A percentile compares a stretch with the other conserved stretches of the same genome.
phyloP scores from a whole-genome alignment of 805 yeast species.

The Torulaspora quercuum region DNA sequence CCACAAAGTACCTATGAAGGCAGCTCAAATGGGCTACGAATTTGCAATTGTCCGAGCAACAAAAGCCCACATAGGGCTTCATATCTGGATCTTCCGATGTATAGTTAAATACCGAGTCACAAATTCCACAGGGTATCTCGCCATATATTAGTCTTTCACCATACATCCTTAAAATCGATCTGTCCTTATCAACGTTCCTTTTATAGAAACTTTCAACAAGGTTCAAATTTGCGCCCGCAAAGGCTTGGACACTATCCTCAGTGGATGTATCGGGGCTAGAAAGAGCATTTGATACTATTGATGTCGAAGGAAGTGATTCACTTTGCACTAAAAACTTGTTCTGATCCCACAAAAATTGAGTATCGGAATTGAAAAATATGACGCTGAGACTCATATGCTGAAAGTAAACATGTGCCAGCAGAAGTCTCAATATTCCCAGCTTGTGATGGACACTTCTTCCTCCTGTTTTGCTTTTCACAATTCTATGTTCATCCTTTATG shows the following conservation, averaged over 20 bases:
- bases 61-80: slow-evolving; percentile 38
- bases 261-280: slow-evolving; percentile 11
- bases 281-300: slow-evolving; percentile 9
- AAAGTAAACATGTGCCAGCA: slow-evolving; percentile 46
- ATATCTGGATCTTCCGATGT: slow-evolving; percentile 28
- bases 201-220: slow-evolving; percentile 31
- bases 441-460: slow-evolving; percentile 46
- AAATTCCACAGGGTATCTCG: slow-evolving; percentile 33
- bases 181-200: slow-evolving; percentile 15
- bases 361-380: slow-evolving; percentile 41
- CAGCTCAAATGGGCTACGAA: slow-evolving; percentile 41
- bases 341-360: slow-evolving; percentile 22
- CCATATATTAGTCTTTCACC: slow-evolving; percentile 27
- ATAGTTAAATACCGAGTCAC: slow-evolving; percentile 37
- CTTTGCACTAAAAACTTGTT: slow-evolving; percentile 21
- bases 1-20: slow-evolving; percentile 30
- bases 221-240: slow-evolving; percentile 26
- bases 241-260: slow-evolving; percentile 16
- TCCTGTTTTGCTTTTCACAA: slow-evolving; percentile 38
- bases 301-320: not conserved
- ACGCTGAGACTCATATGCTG: slow-evolving; percentile 44
- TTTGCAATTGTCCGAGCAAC: slow-evolving; percentile 36
- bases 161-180: slow-evolving; percentile 13
- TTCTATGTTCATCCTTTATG: slow-evolving; percentile 40
- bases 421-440: slow-evolving; percentile 46